Base-by-base conservation (phyloP, 768 basidiomycete genomes). In the Termitomyces heimii region DNA sequence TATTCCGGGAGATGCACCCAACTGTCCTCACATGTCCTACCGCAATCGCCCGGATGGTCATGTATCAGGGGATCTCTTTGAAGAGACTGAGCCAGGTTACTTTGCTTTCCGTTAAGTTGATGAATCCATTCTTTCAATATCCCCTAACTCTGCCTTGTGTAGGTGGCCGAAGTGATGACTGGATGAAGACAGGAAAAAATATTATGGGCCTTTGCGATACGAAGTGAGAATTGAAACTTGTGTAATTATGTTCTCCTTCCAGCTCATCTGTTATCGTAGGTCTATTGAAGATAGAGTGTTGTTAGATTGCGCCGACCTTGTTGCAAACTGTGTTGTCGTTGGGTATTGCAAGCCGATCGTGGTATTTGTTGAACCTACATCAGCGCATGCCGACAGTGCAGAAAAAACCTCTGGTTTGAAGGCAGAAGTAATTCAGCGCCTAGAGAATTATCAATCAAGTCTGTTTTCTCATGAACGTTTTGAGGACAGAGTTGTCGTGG, bases 111-210 rank as follows among this genome's bases (percentile, higher is more conserved):
- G 58, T n/a, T 55, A 24, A 51, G 54, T 32, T 37, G 18, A 24
- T 53, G 1, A n/a, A 31, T 10, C 8, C 7, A 28, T 12, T 24
- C 9, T 13, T 28, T 18, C 16, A 9, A 14, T 28, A 26, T 13
- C 5, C 13, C 4, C 56, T 32, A 2, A 51, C 8, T 4, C 10
- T 40, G 6, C 9, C 3, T n/a, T n/a, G 20, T 32, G 2, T 31
- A 59, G 58, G 58, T 10, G 54, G 58, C 20, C 53, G 54, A 51
- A 59, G 48, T 43, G 58, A 59, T 46, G 58, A 59, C 37, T 59
- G 58, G 58, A 55, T 59, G 39, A 59, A 54, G 28, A 4, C 49
- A 18, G 58, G 58, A 9, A 22, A 35, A 18, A 22, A 54, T 8
- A 42, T 24, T 24, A 49, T 48, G 54, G 53, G 31, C 24, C 18